These are phyloP conservation scores for Primulina eburnea DNA, from an alignment of 257 asterid genomes.

Conservation along the genomic window DNA sequence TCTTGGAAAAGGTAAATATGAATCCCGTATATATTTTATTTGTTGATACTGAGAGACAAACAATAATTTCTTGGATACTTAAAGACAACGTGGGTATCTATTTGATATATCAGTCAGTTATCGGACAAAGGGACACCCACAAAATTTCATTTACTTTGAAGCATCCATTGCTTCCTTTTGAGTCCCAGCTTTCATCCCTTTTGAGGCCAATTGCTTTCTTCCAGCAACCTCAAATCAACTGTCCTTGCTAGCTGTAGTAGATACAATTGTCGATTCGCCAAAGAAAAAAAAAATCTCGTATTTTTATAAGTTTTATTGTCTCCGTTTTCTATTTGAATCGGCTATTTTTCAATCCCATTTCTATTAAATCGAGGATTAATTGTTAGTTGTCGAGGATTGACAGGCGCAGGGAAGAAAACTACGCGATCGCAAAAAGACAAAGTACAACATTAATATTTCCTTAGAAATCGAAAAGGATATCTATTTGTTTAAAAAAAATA, in stretches of 20 bases:
- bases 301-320: too few relatives aligned
- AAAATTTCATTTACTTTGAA: slow-evolving; percentile 44
- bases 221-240: background rate
- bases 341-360: too few relatives aligned
- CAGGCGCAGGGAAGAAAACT: too few relatives aligned
- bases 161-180: slow-evolving; percentile 64
- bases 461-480: too few relatives aligned
- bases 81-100: slow-evolving; percentile 62
- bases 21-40: slow-evolving; percentile 2
- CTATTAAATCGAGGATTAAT: too few relatives aligned
- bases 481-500: too few relatives aligned
- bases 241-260: too few relatives aligned
- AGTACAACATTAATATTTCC: too few relatives aligned
- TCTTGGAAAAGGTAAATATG: too few relatives aligned
- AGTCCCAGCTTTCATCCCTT: slow-evolving; percentile 52
- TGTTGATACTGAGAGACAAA: slow-evolving; percentile 75
- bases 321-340: too few relatives aligned
- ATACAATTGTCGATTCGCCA: background rate
- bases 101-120: slow-evolving; percentile 17
- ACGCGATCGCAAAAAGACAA: too few relatives aligned
- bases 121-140: slow-evolving; percentile 64
- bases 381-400: background rate
- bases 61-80: slow-evolving; percentile 52
- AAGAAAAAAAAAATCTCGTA: too few relatives aligned
- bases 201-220: slow-evolving; percentile 36